Percentiles rank a stretch among this genome's conserved stretches.
These are phyloP conservation scores for Mycothermus thermophilus DNA, from an alignment of 495 filamentous ascomycete species.

Conservation along the genomic window DNA sequence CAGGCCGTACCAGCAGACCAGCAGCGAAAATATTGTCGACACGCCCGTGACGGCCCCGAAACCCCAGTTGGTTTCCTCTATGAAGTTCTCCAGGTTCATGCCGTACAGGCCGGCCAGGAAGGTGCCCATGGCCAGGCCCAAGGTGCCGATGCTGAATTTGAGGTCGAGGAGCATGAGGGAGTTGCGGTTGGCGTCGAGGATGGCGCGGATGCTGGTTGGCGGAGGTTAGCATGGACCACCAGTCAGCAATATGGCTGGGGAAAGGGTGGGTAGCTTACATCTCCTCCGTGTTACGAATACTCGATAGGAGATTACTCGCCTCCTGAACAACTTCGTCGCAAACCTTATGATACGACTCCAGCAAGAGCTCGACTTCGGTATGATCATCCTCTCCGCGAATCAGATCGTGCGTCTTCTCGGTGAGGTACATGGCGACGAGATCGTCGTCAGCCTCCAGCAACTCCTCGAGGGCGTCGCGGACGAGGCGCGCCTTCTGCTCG, in stretches of 20 bases:
- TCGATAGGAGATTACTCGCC: slow-evolving; percentile 81
- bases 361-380: slow-evolving; percentile 88
- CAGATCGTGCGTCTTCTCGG: slow-evolving; percentile 65
- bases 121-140: slow-evolving; percentile 82
- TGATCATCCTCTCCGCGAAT: slow-evolving; percentile 74
- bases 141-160: slow-evolving; percentile 88
- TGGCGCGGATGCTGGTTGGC: slow-evolving; percentile 80
- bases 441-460: slow-evolving; percentile 96
- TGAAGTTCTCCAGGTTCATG: slow-evolving; percentile 98
- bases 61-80: slow-evolving; percentile 88
- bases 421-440: slow-evolving; percentile 85
- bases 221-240: no score
- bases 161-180: slow-evolving; percentile 95
- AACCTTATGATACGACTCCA: slow-evolving; percentile 96
- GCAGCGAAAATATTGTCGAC: slow-evolving; percentile 56
- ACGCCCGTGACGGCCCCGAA: slow-evolving; percentile 59
- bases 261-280: slow-evolving; percentile 70
- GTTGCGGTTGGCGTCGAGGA: slow-evolving; percentile 96
- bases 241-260: no score
- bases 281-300: slow-evolving; percentile 95
- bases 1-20: slow-evolving; percentile 70
- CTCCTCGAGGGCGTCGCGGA: slow-evolving; percentile 91
- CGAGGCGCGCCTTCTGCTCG: slow-evolving; percentile 89
- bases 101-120: slow-evolving; percentile 95
- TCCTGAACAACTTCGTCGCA: slow-evolving; percentile 96